phyloP scores from a whole-genome alignment of 139 green algal genomes.

The Tetraselmis striata region DNA sequence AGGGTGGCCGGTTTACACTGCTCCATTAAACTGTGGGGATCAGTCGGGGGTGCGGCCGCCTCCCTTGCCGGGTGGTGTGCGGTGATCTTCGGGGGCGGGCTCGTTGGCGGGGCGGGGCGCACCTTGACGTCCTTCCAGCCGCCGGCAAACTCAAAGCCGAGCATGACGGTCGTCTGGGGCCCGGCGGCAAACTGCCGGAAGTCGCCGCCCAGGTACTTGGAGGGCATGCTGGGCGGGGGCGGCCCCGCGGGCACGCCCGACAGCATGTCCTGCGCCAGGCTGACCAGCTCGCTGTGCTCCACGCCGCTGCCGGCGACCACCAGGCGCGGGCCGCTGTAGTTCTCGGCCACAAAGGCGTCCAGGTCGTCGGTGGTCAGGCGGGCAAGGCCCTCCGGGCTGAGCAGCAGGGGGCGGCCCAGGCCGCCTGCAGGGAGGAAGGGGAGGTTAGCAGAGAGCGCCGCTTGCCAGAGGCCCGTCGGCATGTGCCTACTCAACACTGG shows the following conservation, averaged over 20 bases:
- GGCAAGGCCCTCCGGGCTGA: conserved; percentile 30
- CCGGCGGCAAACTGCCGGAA: conserved; percentile 30
- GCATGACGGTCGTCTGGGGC: conserved; percentile 45
- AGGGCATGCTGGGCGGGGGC: conserved; percentile 9
- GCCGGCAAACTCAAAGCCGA: conserved; percentile 73
- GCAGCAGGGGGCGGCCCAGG: conserved; percentile 73
- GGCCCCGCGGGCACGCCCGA: neutral
- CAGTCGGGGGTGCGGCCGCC: too few relatives aligned
- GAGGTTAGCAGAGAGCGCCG: too few relatives aligned
- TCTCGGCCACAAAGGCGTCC: conserved; percentile 48
- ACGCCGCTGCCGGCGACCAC: conserved; percentile 78
- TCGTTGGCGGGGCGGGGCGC: too few relatives aligned
- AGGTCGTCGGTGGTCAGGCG: conserved; percentile 47
- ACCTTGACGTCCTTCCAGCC: conserved; percentile 90
- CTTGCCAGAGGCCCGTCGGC: too few relatives aligned
- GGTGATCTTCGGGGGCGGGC: too few relatives aligned
- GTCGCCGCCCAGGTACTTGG: conserved; percentile 50
- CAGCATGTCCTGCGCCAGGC: conserved; percentile 61
- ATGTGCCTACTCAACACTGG: too few relatives aligned
- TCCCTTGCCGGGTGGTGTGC: too few relatives aligned
- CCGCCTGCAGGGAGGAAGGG: too few relatives aligned
- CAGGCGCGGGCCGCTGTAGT: conserved; percentile 69
- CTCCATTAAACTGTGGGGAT: too few relatives aligned
- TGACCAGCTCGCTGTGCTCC: conserved; percentile 68
- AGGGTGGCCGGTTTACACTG: too few relatives aligned